Conservation (phyloP, 495 filamentous ascomycete genomes). For the Penicillium salamii region DNA sequence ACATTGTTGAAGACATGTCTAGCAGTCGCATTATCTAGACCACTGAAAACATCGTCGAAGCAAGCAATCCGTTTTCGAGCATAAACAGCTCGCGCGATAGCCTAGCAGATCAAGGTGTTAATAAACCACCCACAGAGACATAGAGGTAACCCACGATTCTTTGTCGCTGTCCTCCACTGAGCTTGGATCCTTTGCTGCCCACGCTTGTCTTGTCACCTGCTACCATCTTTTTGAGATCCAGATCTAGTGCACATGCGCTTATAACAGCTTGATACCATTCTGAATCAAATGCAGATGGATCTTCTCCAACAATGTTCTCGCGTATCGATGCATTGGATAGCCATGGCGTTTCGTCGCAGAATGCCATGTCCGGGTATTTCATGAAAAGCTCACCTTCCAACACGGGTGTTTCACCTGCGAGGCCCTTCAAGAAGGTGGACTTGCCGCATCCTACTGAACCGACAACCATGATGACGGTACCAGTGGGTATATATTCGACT, state of each 20-base stretch:
- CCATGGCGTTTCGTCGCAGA: conserved; percentile 39
- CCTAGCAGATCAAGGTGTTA: too few relatives aligned
- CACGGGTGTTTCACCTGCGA: conserved; percentile 17
- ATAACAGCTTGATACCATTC: conserved; percentile 41
- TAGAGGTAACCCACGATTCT: conserved; percentile 22
- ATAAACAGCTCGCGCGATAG: conserved; percentile 49
- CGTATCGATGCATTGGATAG: conserved; percentile 40
- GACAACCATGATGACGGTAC: conserved; percentile 26
- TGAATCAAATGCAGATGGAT: conserved; percentile 22
- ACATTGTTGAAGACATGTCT: conserved; percentile 43
- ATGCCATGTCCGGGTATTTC: conserved; percentile 29
- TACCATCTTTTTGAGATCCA: conserved; percentile 34
- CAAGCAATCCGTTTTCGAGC: conserved; percentile 35
- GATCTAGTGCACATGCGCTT: conserved; percentile 34
- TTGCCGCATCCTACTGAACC: conserved; percentile 44
- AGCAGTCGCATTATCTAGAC: conserved; percentile 47
- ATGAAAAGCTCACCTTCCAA: conserved; percentile 13
- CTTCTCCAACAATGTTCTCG: conserved; percentile 34
- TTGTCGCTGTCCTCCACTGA: conserved; percentile 43
- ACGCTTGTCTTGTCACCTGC: conserved; percentile 31
- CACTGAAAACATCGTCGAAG: conserved; percentile 52
- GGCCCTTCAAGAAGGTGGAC: conserved; percentile 35
- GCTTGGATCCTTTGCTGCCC: conserved; percentile 33
- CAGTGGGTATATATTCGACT: not conserved
- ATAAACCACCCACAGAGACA: too few relatives aligned